Conservation (phyloP, 768 basidiomycete genomes). For the Trametes villosa region DNA sequence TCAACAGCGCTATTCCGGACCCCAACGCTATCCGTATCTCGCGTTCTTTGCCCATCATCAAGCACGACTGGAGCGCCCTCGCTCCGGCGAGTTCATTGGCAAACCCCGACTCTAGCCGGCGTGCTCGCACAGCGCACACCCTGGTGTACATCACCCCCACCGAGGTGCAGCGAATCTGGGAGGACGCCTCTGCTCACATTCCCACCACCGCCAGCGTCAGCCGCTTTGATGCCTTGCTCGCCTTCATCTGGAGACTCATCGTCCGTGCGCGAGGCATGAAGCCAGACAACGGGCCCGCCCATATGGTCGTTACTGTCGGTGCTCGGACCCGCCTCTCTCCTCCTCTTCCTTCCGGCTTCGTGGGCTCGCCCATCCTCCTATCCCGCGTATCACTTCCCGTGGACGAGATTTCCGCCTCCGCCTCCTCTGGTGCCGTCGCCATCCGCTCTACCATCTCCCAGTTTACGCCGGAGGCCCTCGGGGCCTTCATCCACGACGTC, state of each 20-base stretch:
- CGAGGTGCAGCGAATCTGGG: background rate
- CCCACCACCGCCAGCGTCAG: constrained; percentile 27
- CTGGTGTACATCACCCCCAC: background rate
- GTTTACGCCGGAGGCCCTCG: too few species aligned
- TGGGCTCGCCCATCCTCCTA: too few species aligned
- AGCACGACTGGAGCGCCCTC: constrained; percentile 15
- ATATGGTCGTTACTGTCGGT: constrained; percentile 37
- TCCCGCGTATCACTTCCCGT: too few species aligned
- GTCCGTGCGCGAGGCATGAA: constrained; percentile 35
- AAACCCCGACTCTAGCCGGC: background rate
- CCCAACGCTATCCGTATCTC: constrained; percentile 25
- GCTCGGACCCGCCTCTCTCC: too few species aligned
- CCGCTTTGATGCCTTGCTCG: constrained; percentile 41
- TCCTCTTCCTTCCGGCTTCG: too few species aligned
- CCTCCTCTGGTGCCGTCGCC: too few species aligned
- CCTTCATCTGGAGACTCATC: constrained; percentile 41
- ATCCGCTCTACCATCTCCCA: too few species aligned
- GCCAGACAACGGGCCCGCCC: constrained; percentile 24
- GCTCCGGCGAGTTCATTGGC: background rate
- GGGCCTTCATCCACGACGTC: constrained; percentile 39
- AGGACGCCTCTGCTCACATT: background rate
- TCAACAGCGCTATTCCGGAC: constrained; percentile 32
- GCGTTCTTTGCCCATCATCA: constrained; percentile 5
- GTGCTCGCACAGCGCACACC: background rate
- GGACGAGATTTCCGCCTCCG: too few species aligned